These are phyloP conservation scores for Cutaneotrichosporon sp. DNA, from an alignment of 1,284 basidiomycete genomes.

Conservation along the genomic window DNA sequence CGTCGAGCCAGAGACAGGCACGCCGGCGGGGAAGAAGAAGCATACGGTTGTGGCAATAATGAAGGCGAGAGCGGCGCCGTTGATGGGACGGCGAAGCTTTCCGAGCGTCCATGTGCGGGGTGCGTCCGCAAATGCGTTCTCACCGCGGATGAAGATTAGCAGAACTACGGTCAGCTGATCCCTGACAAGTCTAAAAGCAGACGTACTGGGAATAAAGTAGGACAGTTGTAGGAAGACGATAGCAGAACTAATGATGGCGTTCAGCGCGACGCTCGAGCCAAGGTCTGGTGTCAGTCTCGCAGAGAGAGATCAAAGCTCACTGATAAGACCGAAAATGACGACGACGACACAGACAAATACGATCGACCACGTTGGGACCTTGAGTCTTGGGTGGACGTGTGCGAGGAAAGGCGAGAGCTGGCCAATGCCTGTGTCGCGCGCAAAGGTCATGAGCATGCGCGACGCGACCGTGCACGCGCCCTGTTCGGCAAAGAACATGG, in stretches of 20 bases:
- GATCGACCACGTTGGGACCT: constrained; percentile 36
- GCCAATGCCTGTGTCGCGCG: constrained; percentile 58
- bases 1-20: constrained; percentile 43
- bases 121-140: constrained; percentile 37
- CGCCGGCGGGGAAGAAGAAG: constrained; percentile 52
- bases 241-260: constrained; percentile 36
- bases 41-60: constrained; percentile 49
- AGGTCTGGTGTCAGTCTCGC: constrained; percentile 41
- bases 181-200: too few relatives aligned
- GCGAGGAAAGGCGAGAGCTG: constrained; percentile 55
- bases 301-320: constrained; percentile 1
- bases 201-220: constrained; percentile 41
- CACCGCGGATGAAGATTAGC: constrained; percentile 49
- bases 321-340: constrained; percentile 43
- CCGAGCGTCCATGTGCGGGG: constrained; percentile 40
- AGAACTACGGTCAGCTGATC: constrained; percentile 19
- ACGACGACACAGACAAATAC: constrained; percentile 55
- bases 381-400: constrained; percentile 45
- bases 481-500: constrained; percentile 35
- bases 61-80: constrained; percentile 47
- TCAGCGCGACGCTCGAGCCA: constrained; percentile 40
- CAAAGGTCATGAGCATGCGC: constrained; percentile 63
- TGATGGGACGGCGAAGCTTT: constrained; percentile 34
- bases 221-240: constrained; percentile 25
- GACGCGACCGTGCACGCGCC: constrained; percentile 60